Evolutionary conservation across 2,329 filamentous ascomycete species (phyloP).

Genomic region (Phyllosticta citriasiana): DNA sequence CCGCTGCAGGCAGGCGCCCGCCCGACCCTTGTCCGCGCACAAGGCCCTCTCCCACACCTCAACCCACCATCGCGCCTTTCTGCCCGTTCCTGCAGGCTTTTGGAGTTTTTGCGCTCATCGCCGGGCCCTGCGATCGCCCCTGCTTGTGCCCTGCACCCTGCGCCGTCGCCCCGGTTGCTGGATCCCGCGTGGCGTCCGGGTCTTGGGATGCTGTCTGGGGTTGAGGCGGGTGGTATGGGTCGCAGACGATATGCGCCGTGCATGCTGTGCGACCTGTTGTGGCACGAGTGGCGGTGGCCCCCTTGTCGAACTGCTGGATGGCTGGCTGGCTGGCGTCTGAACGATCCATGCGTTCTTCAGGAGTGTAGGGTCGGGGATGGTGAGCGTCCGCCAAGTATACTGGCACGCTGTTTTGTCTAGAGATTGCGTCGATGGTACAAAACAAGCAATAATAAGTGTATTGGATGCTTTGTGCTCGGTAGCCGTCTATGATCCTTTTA

Average conservation of each 20-base stretch:
- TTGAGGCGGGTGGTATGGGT: no score
- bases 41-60: background rate
- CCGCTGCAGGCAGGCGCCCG: background rate
- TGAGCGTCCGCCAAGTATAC: no score
- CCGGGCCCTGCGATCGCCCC: background rate
- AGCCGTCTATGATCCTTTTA: background rate
- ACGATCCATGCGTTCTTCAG: no score
- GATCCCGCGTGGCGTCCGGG: background rate
- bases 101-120: background rate
- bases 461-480: background rate
- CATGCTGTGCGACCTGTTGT: no score
- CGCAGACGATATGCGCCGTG: no score
- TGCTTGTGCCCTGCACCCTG: no score
- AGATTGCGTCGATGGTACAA: background rate
- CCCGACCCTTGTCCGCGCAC: background rate
- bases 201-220: background rate
- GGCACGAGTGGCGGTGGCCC: no score
- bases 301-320: no score
- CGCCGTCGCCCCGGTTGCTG: background rate
- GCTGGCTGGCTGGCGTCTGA: no score
- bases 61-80: background rate
- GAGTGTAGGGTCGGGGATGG: no score
- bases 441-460: background rate
- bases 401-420: no score
- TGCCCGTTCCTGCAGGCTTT: slow-evolving; percentile 8